Base-by-base conservation (phyloP, 2,329 filamentous ascomycete genomes). In the Zymoseptoria brevis region DNA sequence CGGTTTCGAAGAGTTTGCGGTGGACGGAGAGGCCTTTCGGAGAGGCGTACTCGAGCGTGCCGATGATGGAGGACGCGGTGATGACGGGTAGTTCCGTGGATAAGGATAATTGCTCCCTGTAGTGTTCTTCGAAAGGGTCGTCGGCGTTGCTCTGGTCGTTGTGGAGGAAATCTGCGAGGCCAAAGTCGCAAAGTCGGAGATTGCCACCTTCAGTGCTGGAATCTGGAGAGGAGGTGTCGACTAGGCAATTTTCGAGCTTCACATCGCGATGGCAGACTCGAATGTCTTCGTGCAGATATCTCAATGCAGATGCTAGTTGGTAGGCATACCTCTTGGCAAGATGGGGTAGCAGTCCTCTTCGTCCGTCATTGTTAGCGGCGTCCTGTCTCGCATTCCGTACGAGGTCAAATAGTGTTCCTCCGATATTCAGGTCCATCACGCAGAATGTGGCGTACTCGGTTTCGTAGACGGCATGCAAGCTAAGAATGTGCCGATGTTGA, bases 391-490 rank as follows among this genome's bases (percentile, higher is more conserved):
- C 80, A 54, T 79, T 76, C 53, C 81, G 80, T 21, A 88, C 75
- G 16, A 86, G 69, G 62, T 87, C 85, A 65, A 84, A 86, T 8
- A 88, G 75, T 2, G 84, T 87, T 2, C 85, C 85, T 49, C 84
- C 84, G 29, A 81, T 80, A 63, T 83, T 84, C 57, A 87, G 72
- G 59, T 81, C 81, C 58, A 85, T 87, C 69, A 87, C 86, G 68
- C 84, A 87, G 63, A 85, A 87, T 0, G 84, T 87, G n/a, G 85
- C 85, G 66, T 82, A 86, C 52, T 86, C 81, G 13, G 83, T 86
- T 63, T 85, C 84, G 70, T 85, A 87, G 19, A 87, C 85, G 4
- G 81, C 79, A 59, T 86, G 78, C 7, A 88, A 76, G 0, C 82
- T 80, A 29, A 88, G 73, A 53, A 88, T 81, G 67, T 87, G 80